Evolutionary conservation across 768 basidiomycete species (phyloP), one percentile per base, ranked within the genome.

Genomic region (Suillus tomentosus): DNA sequence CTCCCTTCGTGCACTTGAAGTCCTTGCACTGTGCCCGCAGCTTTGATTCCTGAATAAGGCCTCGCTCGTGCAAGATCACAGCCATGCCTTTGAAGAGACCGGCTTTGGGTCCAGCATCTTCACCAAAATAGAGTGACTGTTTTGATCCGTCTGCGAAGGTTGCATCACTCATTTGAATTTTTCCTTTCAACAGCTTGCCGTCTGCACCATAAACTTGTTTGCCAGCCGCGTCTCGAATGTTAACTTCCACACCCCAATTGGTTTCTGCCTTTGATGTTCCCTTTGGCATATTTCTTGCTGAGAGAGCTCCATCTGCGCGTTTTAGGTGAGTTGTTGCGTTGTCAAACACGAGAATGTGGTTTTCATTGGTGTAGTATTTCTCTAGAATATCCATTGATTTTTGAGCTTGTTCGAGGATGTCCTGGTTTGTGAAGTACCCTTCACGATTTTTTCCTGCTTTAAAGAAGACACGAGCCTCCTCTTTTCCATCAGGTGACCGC

Each of bases 351-450:
- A 75, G 61, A 22, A 71, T 56, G 61, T 78, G 77, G 1, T 76
- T 36, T 10, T 73, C 67, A 34, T 77, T 62, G 2, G 76, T 73
- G 58, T 76, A 78, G 22, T 65, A 22, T 14, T 68, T 60, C 22
- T 71, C 55, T 10, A 77, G 64, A 24, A 77, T 66, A 37, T 71
- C 68, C 65, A 74, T 74, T n/a, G 71, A 69, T 1, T 60, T 63
- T 3, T 59, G 15, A 40, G 67, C 68, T 59, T 79, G 79, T 5
- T 63, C 11, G 42, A 64, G 48, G 5, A 50, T 50, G 13, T 50
- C 48, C 48, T 50, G 42, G 17, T 43, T 43, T 3, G 7, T 43
- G 42, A 43, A 43, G 17, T 43, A 43, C 17, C 42, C 42, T 43
- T 43, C 42, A 43, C 8, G 3, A 43, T 19, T 43, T 43, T 42